Evolutionary conservation across 176 grass and related monocot species (phyloP).

Genomic region (Melocanna baccifera): DNA sequence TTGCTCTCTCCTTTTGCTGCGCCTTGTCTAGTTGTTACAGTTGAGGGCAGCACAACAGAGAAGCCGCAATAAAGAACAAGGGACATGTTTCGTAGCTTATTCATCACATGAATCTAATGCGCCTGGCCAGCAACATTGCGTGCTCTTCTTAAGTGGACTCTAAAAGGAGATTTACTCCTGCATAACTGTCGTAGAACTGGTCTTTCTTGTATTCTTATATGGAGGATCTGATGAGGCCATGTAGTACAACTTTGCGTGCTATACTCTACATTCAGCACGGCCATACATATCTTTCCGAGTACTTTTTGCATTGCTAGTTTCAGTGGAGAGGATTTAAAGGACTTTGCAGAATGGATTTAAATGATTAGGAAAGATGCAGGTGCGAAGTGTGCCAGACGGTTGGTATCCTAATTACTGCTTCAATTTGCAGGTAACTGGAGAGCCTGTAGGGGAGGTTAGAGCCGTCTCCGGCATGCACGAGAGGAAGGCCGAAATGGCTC

Average conservation of each 20-base stretch:
- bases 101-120: slow-evolving; percentile 42
- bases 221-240: slow-evolving; percentile 5
- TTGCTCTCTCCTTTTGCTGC: not conserved
- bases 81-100: slow-evolving; percentile 13
- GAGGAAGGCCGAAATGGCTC: slow-evolving; percentile 89
- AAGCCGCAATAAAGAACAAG: slow-evolving; percentile 11
- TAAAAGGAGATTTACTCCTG: slow-evolving; percentile 1
- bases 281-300: not conserved
- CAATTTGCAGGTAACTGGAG: slow-evolving; percentile 60
- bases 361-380: not conserved
- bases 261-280: not conserved
- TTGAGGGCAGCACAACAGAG: not conserved
- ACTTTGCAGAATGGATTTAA: not conserved
- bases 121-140: not conserved
- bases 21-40: not conserved
- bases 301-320: slow-evolving; percentile 21
- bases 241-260: not conserved
- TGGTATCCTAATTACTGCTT: slow-evolving; percentile 5
- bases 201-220: slow-evolving; percentile 4
- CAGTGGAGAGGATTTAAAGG: not conserved
- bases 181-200: not conserved
- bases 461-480: slow-evolving; percentile 94
- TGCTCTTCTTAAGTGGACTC: slow-evolving; percentile 3
- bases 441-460: slow-evolving; percentile 80
- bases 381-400: not conserved